phyloP scores from a whole-genome alignment of 2,329 filamentous ascomycete species.

The Sclerotinia sclerotiorum region DNA sequence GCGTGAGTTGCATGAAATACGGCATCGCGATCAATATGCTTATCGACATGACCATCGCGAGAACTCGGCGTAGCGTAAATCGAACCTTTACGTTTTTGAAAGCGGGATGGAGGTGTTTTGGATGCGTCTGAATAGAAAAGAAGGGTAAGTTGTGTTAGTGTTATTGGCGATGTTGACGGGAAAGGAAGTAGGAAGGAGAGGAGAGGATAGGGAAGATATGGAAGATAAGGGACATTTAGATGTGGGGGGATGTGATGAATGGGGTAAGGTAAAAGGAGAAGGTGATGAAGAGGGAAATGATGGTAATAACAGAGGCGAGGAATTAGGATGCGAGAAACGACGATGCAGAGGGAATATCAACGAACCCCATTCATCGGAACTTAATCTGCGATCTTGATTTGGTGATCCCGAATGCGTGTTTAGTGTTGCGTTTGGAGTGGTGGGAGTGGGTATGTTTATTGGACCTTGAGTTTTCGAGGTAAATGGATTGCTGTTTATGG shows the following conservation, averaged over 20 bases:
- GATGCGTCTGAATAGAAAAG: constrained; percentile 8
- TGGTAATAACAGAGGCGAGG: constrained; percentile 10
- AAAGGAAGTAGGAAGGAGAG: not conserved
- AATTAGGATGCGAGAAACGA: constrained; percentile 2
- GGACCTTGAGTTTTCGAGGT: not conserved
- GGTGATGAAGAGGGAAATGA: constrained; percentile 10
- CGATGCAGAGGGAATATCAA: constrained; percentile 9
- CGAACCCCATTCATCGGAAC: constrained; percentile 26
- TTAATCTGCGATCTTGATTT: constrained; percentile 18
- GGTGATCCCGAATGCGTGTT: constrained; percentile 11
- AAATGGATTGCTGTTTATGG: not conserved
- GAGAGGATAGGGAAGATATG: not conserved
- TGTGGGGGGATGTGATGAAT: constrained; percentile 8
- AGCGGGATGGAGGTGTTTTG: constrained; percentile 44
- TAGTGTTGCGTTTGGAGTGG: not conserved
- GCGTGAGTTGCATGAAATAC: constrained; percentile 59
- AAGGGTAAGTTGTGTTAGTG: not conserved
- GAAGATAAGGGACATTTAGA: not conserved
- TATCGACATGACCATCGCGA: constrained; percentile 63
- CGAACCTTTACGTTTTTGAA: constrained; percentile 68
- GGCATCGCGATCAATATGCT: constrained; percentile 54
- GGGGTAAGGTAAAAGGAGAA: constrained; percentile 11
- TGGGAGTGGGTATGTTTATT: not conserved
- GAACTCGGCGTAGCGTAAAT: constrained; percentile 66
- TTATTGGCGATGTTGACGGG: not conserved